Conservation (phyloP, 2,329 filamentous ascomycete genomes). For the Phaeosphaeriaceae sp. region DNA sequence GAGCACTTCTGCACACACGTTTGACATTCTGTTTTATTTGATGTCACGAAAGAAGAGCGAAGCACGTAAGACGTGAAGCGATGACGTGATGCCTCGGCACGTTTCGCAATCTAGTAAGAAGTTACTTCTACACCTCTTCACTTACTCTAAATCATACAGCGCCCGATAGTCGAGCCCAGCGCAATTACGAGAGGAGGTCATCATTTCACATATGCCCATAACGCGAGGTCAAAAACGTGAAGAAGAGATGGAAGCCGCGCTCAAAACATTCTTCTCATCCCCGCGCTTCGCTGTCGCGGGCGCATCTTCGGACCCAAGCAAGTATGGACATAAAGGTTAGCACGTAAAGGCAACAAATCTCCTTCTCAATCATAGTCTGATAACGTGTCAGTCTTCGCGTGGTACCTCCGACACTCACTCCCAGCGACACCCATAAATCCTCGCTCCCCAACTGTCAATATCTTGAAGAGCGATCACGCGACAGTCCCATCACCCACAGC, state of each 20-base stretch:
- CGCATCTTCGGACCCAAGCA: constrained; percentile 81
- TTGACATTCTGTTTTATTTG: too few relatives aligned
- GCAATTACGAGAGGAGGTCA: too few relatives aligned
- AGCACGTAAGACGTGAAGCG: constrained; percentile 17
- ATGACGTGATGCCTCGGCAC: constrained; percentile 26
- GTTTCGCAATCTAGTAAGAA: background rate
- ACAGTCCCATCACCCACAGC: constrained; percentile 71
- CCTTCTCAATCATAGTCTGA: background rate
- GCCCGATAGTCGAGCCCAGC: too few relatives aligned
- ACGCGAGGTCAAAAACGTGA: constrained; percentile 33
- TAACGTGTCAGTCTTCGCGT: constrained; percentile 74
- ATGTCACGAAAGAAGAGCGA: too few relatives aligned
- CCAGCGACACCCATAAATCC: constrained; percentile 88
- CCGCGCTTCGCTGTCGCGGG: constrained; percentile 87
- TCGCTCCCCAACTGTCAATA: constrained; percentile 67
- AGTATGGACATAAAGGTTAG: constrained; percentile 87
- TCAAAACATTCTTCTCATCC: constrained; percentile 80
- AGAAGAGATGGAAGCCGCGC: constrained; percentile 68
- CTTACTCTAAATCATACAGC: too few relatives aligned
- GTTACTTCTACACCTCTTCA: background rate
- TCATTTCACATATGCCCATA: constrained; percentile 23
- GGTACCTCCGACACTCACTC: constrained; percentile 81
- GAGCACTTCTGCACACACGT: too few relatives aligned
- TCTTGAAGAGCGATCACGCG: constrained; percentile 64
- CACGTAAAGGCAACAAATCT: background rate